Evolutionary conservation across 2,329 filamentous ascomycete genomes (phyloP), one percentile per base, ranked within the genome.

Genomic region (Penicillium sp.): DNA sequence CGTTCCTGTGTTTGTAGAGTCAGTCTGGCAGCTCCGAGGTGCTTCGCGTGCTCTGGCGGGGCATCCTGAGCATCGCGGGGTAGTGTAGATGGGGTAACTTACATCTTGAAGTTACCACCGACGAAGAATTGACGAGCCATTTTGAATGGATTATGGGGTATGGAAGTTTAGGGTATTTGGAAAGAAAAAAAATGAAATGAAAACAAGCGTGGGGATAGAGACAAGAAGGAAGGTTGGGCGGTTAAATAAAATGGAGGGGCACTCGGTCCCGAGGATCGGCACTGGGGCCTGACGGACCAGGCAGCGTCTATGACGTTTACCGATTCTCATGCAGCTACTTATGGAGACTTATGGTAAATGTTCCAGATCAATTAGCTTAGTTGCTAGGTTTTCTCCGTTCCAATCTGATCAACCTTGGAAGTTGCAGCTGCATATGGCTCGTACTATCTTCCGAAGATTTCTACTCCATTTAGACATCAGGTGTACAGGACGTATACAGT

Each of bases 51-150:
- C 59, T 67, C 62, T 62, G 67, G 68, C 68, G 65, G 68, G 68
- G 59, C 52, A 59, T 49, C 19, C 52, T 50, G 62, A 66, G 62
- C 58, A 62, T 60, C 55, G 68, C 58, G 68, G 64, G 64, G 64
- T 59, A 68, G 59, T 63, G 53, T 22, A 14, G 61, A 31, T 57
- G 46, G 37, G 19, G 19, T 21, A 41, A 77, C 84, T 75, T 82
- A 96, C 93, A 98, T 98, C 86, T 99, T 98, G 84, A 98, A 98
- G 89, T 99, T 99, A 76, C 93, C 93, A 79, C 93, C 93, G 78
- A 96, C 90, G 79, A 96, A 96, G 85, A 96, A 96, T 84, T 92
- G 90, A 84, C 92, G 92, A 85, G 88, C 85, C 92, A 96, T 96
- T 72, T 73, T 91, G 85, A 80, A 75, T 64, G 52, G 44, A 56